A percentile compares a stretch with the other conserved stretches of the same genome.
Evolutionary conservation across 345 rosid species (phyloP).

Genomic region (Citrus unshiu): DNA sequence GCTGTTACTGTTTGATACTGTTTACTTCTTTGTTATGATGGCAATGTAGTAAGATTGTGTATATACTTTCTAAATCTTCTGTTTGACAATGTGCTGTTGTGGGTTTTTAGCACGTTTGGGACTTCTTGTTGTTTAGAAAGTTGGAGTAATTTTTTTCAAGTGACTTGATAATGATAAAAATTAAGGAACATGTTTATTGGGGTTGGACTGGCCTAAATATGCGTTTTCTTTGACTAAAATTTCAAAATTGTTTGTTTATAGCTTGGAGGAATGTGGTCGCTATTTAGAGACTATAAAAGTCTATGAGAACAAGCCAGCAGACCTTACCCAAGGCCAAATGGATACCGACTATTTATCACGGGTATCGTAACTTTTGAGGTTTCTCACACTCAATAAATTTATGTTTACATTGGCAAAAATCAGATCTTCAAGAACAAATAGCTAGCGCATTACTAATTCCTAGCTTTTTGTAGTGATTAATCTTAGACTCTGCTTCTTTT

Average conservation of each 20-base stretch:
- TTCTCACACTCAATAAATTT: too few species aligned
- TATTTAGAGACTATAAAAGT: constrained; percentile 92
- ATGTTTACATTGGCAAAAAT: too few species aligned
- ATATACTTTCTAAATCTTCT: not conserved
- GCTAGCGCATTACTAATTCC: too few species aligned
- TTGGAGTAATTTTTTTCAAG: not conserved
- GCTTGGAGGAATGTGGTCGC: constrained; percentile 94
- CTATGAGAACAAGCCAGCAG: constrained; percentile 93
- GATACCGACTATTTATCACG: too few species aligned
- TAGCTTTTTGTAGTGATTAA: not conserved
- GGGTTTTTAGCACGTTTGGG: not conserved
- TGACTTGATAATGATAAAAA: not conserved
- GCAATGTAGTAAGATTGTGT: not conserved
- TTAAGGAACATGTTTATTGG: not conserved
- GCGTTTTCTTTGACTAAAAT: not conserved
- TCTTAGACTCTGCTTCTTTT: constrained; percentile 9
- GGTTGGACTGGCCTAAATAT: not conserved
- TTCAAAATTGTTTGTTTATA: constrained; percentile 23
- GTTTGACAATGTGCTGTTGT: not conserved
- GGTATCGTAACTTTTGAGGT: too few species aligned
- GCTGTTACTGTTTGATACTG: not conserved
- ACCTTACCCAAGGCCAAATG: constrained; percentile 87
- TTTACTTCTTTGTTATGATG: not conserved
- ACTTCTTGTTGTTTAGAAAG: not conserved
- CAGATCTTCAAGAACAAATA: too few species aligned